Evolutionary conservation across 495 filamentous ascomycete species (phyloP).

Genomic region (Lasiosphaeris hirsuta): DNA sequence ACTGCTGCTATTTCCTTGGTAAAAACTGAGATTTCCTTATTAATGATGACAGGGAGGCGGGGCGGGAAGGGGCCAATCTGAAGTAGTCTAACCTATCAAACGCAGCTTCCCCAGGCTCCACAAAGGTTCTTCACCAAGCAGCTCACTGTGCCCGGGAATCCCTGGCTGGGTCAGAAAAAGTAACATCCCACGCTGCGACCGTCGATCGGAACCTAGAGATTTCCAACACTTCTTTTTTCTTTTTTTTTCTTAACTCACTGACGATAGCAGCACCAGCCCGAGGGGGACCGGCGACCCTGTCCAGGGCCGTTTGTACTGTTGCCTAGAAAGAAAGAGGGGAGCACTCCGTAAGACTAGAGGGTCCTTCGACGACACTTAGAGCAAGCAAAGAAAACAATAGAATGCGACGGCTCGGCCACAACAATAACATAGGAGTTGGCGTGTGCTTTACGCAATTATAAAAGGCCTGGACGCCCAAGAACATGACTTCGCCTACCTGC

Average conservation of each 20-base stretch:
- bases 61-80: constrained; percentile 4
- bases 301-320: not conserved
- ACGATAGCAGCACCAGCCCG: not conserved
- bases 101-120: constrained; percentile 1
- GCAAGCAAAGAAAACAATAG: no score
- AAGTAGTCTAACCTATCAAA: constrained; percentile 1
- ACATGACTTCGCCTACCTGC: constrained; percentile 5
- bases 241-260: no score
- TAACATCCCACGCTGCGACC: constrained; percentile 9
- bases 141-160: not conserved
- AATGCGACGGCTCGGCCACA: no score
- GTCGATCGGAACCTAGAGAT: constrained; percentile 5
- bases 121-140: not conserved
- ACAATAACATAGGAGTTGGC: no score
- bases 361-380: no score
- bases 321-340: no score
- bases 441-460: no score
- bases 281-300: not conserved
- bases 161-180: not conserved
- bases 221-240: not conserved
- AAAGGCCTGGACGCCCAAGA: not conserved
- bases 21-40: constrained; percentile 9
- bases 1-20: not conserved
- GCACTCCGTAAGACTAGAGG: no score
- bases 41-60: constrained; percentile 3